Base-by-base conservation (phyloP, 176 grass and related monocot species). In the Juncus effusus region DNA sequence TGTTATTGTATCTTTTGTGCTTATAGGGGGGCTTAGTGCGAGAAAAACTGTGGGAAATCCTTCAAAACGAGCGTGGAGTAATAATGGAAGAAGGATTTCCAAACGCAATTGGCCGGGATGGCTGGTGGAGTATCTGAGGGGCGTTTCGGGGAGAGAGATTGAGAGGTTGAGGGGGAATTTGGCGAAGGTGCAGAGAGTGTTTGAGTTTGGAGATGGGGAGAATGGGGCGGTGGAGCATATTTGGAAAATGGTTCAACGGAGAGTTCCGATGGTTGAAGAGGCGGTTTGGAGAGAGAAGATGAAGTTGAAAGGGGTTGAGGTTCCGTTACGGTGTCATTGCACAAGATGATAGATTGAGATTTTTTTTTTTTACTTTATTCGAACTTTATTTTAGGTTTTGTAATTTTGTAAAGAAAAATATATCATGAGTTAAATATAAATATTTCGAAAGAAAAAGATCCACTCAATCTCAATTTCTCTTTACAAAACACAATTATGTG, bases 21-120 rank as follows among this genome's bases (percentile, higher is more conserved):
- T 71, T 85, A 54, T 77, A 97, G 93, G 85, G 93, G 61, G 88
- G 93, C 57, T 81, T 91, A 72, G 85, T 92, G 16, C 85, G 88
- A 16, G 93, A 97, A 61, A 92, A 97, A 77, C 9, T 97, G 35
- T 97, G 93, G 93, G 82, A 89, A 54, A 72, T 89, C 61, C 76
- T 92, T 28, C 80, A 63, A 64, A 77, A 92, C 6, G 93, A 97
- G 78, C 85, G 71, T 57, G 82, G 69, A 74, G 75, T 97, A 56
- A 28, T 86, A 13, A 83, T 97, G 77, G 88, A 92, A 78, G 87
- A 86, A 89, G 93, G 93, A 4, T 97, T 92, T 60, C 93, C 93
- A 44, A 92, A 97, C 74, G 75, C 88, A 8, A 89, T 82, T 35
- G 88, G 44, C 79, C 74, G 1, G 83, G 83, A 42, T 91, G 78